phyloP scores from a whole-genome alignment of 2,329 filamentous ascomycete genomes.

The Fusarium tjaetaba region DNA sequence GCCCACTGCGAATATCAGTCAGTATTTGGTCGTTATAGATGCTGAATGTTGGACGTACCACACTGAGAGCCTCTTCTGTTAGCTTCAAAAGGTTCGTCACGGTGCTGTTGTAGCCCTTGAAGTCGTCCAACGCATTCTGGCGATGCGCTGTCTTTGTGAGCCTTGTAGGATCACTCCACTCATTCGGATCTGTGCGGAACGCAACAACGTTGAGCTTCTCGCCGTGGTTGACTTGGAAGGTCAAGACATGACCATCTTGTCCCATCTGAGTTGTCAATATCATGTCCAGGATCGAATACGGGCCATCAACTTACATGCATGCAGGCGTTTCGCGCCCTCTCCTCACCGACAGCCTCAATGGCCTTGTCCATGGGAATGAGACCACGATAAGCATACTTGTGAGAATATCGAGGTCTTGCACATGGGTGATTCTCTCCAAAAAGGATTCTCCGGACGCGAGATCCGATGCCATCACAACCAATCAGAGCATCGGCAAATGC shows the following conservation, averaged over 20 bases:
- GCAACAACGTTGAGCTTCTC: conserved; percentile 66
- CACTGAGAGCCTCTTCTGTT: conserved; percentile 41
- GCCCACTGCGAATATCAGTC: conserved; percentile 50
- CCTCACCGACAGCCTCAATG: conserved; percentile 56
- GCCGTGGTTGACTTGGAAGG: conserved; percentile 66
- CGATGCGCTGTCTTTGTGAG: conserved; percentile 41
- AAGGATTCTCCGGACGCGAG: conserved; percentile 59
- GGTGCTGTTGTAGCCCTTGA: conserved; percentile 47
- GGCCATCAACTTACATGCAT: conserved; percentile 35
- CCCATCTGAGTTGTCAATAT: conserved; percentile 48
- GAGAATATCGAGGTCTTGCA: conserved; percentile 56
- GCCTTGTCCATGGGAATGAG: conserved; percentile 61
- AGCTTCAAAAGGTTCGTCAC: conserved; percentile 46
- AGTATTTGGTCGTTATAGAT: background rate
- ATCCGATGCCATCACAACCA: conserved; percentile 74
- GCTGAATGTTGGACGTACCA: conserved; percentile 12
- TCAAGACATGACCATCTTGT: conserved; percentile 64
- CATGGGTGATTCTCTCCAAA: conserved; percentile 54
- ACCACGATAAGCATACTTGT: conserved; percentile 67
- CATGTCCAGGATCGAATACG: accelerated
- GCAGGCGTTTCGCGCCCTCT: conserved; percentile 45
- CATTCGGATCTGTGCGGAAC: conserved; percentile 46
- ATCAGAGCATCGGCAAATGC: conserved; percentile 57
- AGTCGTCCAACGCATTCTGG: conserved; percentile 49
- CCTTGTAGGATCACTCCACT: conserved; percentile 43